Base-by-base conservation (phyloP, 345 rosid species). In the Geranium rotundifolium region DNA sequence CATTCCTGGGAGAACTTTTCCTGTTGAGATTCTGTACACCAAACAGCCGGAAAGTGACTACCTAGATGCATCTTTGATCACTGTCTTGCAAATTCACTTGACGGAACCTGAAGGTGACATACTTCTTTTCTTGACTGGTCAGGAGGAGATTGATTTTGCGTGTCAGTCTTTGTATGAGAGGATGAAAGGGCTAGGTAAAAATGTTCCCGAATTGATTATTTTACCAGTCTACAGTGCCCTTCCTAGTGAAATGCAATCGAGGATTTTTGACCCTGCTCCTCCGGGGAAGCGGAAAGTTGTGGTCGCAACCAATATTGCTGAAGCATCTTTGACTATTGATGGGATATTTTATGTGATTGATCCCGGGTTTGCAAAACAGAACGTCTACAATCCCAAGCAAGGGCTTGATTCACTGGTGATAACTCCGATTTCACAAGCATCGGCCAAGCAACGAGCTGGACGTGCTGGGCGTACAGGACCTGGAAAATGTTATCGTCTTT, bases 401-500 rank as follows among this genome's bases (percentile, higher is more conserved):
- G 93, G 93, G 58, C 76, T 89, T 55, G 93, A 86, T 73, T 86
- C 91, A 7, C 77, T 89, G 17, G 85, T 83, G 54, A 79, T 89
- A 17, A 89, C 93, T 30, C 96, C 93, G 3, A 86, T 89, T 71
- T 89, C 93, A 46, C 91, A 89, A 80, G 96, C 93, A 66, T 89
- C 93, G 0, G 95, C 96, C 0, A 83, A 86, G 77, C 93, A 86
- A 70, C 79, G 91, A 68, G 93, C 96, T 65, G 93, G 93, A 27
- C 89, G 91, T 72, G 91, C 93, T 50, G 93, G 96, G 31, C 87
- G 91, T 71, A 89, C 91, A 5, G 96, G 96, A 8, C 96, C 95
- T 14, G 93, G 95, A 19, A 86, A 89, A 80, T 89, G 91, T 62
- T 86, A 83, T 50, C 89, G 89, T 41, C 81, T 86, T 4, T 86